Conservation (phyloP, 2,329 filamentous ascomycete genomes). For the Neonectria punicea region DNA sequence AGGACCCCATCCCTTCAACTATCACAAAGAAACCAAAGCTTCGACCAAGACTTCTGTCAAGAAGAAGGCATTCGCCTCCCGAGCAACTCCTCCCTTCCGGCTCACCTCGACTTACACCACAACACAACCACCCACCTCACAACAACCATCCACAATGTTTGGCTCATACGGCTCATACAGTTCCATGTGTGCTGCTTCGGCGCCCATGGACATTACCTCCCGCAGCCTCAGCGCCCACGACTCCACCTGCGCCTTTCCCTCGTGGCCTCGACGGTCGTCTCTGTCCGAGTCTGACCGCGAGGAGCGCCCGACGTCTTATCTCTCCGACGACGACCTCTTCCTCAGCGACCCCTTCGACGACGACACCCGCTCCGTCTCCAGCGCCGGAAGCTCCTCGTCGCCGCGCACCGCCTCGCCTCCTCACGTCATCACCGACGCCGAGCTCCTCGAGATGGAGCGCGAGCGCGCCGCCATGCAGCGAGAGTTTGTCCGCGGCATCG, state of each 20-base stretch:
- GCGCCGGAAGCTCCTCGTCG: conserved; percentile 55
- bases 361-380: conserved; percentile 59
- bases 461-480: conserved; percentile 61
- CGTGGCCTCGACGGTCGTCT: conserved; percentile 66
- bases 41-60: conserved; percentile 31
- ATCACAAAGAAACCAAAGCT: conserved; percentile 32
- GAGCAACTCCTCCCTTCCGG: conserved; percentile 20
- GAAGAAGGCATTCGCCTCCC: conserved; percentile 19
- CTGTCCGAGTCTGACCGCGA: conserved; percentile 56
- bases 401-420: conserved; percentile 49
- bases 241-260: conserved; percentile 65
- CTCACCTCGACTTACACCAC: conserved; percentile 32
- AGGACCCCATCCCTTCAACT: conserved; percentile 30
- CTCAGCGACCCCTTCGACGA: conserved; percentile 62
- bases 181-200: conserved; percentile 56
- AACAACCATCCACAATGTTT: conserved; percentile 54
- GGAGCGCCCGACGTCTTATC: conserved; percentile 63
- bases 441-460: conserved; percentile 61
- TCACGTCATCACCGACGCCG: conserved; percentile 56
- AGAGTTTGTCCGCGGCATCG: conserved; percentile 61
- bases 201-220: conserved; percentile 59
- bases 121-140: conserved; percentile 31
- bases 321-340: conserved; percentile 73
- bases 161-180: conserved; percentile 62
- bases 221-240: conserved; percentile 55